Evolutionary conservation across 495 filamentous ascomycete genomes (phyloP).

Genomic region (Tirmania nivea): DNA sequence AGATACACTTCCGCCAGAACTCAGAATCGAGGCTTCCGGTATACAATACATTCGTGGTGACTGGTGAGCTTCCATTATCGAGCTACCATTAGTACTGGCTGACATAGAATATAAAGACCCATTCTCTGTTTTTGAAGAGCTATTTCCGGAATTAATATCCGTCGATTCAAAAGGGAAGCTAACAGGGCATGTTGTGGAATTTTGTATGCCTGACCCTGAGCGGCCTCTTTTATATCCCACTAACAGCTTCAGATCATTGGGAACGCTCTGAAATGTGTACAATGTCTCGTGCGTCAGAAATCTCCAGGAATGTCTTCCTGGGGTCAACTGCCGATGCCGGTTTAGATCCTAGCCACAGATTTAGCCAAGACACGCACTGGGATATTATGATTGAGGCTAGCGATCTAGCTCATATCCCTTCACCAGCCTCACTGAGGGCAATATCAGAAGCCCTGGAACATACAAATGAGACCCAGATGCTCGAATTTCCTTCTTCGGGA

Average conservation of each 20-base stretch:
- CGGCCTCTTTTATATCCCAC: background rate
- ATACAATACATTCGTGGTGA: slow-evolving; percentile 71
- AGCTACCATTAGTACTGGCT: background rate
- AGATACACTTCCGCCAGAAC: slow-evolving; percentile 44
- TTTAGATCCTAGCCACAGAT: slow-evolving; percentile 5
- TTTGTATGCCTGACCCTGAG: slow-evolving; percentile 33
- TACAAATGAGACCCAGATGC: slow-evolving; percentile 31
- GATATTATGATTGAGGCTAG: slow-evolving; percentile 51
- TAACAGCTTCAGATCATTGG: slow-evolving; percentile 38
- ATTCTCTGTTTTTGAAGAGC: slow-evolving; percentile 53
- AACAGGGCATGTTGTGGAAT: slow-evolving; percentile 68
- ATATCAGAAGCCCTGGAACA: slow-evolving; percentile 33
- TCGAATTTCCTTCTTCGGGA: slow-evolving; percentile 85
- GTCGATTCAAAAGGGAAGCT: slow-evolving; percentile 48
- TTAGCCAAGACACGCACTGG: slow-evolving; percentile 17
- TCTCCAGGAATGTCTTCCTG: slow-evolving; percentile 71
- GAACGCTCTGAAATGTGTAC: slow-evolving; percentile 79
- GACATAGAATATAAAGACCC: slow-evolving; percentile 26
- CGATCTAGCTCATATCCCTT: slow-evolving; percentile 51
- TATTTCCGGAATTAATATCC: slow-evolving; percentile 47
- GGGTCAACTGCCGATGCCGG: slow-evolving; percentile 64
- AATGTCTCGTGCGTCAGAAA: slow-evolving; percentile 79
- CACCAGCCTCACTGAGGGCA: slow-evolving; percentile 31
- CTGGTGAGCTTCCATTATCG: slow-evolving; percentile 30
- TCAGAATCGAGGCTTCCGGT: slow-evolving; percentile 33